phyloP scores from a whole-genome alignment of 371 early-diverging fungal species.

The Blastocladiella emersonii region DNA sequence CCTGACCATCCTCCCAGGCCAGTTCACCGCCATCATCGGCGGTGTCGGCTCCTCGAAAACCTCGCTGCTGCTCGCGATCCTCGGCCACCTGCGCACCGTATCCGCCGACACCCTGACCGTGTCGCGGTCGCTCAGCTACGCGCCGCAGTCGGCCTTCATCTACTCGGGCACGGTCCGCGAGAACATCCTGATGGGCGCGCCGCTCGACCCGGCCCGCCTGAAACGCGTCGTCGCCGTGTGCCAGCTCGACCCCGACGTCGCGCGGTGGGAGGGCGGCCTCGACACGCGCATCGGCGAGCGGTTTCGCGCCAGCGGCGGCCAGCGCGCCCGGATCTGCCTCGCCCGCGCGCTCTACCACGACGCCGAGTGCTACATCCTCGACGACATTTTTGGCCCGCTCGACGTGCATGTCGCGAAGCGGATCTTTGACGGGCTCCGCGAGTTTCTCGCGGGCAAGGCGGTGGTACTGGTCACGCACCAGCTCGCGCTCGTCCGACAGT shows the following conservation, averaged over 20 bases:
- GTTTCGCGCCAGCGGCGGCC: slow-evolving; percentile 77
- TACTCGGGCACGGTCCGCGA: background rate
- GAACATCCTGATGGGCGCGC: background rate
- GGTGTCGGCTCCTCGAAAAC: too few species aligned
- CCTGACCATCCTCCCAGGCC: too few species aligned
- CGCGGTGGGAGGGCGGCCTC: background rate
- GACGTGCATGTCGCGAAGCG: slow-evolving; percentile 80
- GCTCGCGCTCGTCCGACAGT: background rate
- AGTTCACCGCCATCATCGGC: too few species aligned
- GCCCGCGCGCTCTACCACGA: slow-evolving; percentile 70
- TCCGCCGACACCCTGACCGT: too few species aligned
- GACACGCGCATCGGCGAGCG: slow-evolving; percentile 3
- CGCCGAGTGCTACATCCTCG: slow-evolving; percentile 19
- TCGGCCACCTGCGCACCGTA: too few species aligned
- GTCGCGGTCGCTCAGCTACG: background rate
- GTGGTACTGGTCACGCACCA: slow-evolving; percentile 67
- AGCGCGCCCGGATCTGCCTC: slow-evolving; percentile 55
- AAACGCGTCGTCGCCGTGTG: background rate
- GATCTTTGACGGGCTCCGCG: slow-evolving; percentile 46
- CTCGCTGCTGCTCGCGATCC: too few species aligned
- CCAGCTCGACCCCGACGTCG: background rate
- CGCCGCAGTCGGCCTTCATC: background rate
- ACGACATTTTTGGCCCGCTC: slow-evolving; percentile 75
- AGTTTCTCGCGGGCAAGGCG: slow-evolving; percentile 45
- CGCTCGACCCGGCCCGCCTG: background rate